Evolutionary conservation across 2,329 filamentous ascomycete species (phyloP).

Genomic region (Microdochium trichocladiopsis): DNA sequence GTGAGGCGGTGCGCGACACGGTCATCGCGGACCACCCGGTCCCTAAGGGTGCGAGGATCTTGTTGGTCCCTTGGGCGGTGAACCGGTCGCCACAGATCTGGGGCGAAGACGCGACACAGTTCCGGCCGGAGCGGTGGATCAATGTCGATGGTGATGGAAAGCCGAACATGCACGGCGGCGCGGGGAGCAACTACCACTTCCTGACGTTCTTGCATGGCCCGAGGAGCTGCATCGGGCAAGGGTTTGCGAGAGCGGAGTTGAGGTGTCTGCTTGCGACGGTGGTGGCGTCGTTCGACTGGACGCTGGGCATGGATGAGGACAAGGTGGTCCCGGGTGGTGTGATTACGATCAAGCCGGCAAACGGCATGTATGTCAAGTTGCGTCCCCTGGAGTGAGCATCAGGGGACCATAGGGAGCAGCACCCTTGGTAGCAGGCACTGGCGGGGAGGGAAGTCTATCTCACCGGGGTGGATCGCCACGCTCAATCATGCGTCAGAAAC

Average conservation of each 20-base stretch:
- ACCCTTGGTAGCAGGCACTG: too few species aligned
- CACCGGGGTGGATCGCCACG: too few species aligned
- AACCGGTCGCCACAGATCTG: conserved; percentile 59
- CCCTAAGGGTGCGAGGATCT: conserved; percentile 56
- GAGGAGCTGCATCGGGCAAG: conserved; percentile 62
- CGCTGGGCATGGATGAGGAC: conserved; percentile 48
- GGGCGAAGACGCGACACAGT: conserved; percentile 59
- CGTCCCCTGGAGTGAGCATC: conserved; percentile 8
- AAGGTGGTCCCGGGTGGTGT: conserved; percentile 53
- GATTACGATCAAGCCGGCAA: conserved; percentile 60
- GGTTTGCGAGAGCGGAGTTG: conserved; percentile 68
- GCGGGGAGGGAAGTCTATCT: too few species aligned
- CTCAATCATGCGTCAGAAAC: too few species aligned
- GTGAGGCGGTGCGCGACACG: conserved; percentile 49
- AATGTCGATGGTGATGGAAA: conserved; percentile 28
- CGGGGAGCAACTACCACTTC: conserved; percentile 60
- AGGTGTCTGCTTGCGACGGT: conserved; percentile 63
- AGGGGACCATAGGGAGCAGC: too few species aligned
- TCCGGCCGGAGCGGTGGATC: conserved; percentile 65
- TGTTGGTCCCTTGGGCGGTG: conserved; percentile 50
- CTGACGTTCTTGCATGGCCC: conserved; percentile 67
- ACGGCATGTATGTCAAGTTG: conserved; percentile 54
- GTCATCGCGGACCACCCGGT: conserved; percentile 50
- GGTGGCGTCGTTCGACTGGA: conserved; percentile 56
- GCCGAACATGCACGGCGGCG: conserved; percentile 52